These are phyloP conservation scores for Sanghuangporus sanghuang DNA, from an alignment of 1,284 basidiomycete genomes.

Conservation along the genomic window DNA sequence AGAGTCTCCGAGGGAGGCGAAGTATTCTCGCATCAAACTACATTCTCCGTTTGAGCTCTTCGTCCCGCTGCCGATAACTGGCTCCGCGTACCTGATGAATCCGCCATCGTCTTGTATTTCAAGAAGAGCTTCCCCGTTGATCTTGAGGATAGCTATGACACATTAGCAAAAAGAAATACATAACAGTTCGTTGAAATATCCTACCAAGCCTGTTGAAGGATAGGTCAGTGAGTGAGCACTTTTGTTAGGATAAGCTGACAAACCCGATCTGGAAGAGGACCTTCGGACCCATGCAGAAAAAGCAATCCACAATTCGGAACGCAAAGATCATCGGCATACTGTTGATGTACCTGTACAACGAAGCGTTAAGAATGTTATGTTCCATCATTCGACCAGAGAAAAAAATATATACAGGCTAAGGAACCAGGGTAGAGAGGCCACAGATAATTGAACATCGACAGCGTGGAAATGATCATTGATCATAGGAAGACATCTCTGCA, in stretches of 20 bases:
- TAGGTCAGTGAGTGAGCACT: slow-evolving; percentile 1
- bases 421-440: slow-evolving; percentile 98
- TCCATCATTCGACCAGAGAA: background rate
- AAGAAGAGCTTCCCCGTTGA: slow-evolving; percentile 94
- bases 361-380: background rate
- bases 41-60: background rate
- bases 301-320: slow-evolving; percentile 98
- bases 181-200: background rate
- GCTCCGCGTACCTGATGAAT: slow-evolving; percentile 76
- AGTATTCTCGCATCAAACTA: slow-evolving; percentile 93
- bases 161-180: background rate
- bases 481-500: slow-evolving; percentile 83
- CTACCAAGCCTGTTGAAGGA: slow-evolving; percentile 20
- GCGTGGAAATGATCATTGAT: slow-evolving; percentile 91
- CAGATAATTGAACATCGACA: slow-evolving; percentile 95
- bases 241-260: slow-evolving; percentile 29
- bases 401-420: slow-evolving; percentile 68
- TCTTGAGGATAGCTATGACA: slow-evolving; percentile 92
- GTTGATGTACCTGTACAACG: slow-evolving; percentile 76
- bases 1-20: slow-evolving; percentile 88
- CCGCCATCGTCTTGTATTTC: slow-evolving; percentile 96
- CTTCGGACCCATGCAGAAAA: slow-evolving; percentile 98
- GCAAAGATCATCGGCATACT: slow-evolving; percentile 99
- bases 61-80: background rate
- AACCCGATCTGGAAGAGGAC: slow-evolving; percentile 97